These are phyloP conservation scores for Plantago major DNA, from an alignment of 257 asterid species.

Conservation along the genomic window DNA sequence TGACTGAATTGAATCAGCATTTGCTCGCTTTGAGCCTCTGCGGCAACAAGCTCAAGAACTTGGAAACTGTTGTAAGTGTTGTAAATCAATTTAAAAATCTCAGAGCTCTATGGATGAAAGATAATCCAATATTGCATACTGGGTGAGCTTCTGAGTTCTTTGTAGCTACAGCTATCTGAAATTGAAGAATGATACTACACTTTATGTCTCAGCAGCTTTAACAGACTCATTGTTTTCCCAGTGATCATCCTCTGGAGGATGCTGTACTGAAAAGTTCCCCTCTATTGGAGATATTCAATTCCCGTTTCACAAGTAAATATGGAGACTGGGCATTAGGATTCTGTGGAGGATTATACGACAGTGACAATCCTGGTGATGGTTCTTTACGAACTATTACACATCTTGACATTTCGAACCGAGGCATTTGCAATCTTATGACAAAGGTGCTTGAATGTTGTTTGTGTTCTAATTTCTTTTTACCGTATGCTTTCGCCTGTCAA, in stretches of 20 bases:
- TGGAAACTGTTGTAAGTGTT: constrained; percentile 45
- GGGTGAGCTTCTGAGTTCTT: constrained; percentile 41
- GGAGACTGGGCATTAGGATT: constrained; percentile 92
- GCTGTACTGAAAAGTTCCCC: constrained; percentile 50
- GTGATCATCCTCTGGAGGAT: constrained; percentile 47
- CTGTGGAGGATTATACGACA: constrained; percentile 73
- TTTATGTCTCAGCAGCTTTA: constrained; percentile 17
- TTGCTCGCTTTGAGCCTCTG: constrained; percentile 78
- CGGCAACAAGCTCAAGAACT: constrained; percentile 62
- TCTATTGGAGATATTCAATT: constrained; percentile 65
- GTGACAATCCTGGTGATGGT: constrained; percentile 53
- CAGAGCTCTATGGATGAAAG: constrained; percentile 85
- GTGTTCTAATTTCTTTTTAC: constrained; percentile 7
- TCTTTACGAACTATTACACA: constrained; percentile 47
- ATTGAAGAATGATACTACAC: not conserved
- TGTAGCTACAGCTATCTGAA: constrained; percentile 5
- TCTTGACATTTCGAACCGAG: constrained; percentile 82
- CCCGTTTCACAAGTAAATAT: constrained; percentile 60
- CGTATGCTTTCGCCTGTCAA: constrained; percentile 10
- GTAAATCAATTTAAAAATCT: constrained; percentile 61
- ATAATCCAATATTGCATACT: constrained; percentile 51
- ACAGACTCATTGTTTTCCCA: constrained; percentile 24
- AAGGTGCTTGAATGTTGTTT: constrained; percentile 38
- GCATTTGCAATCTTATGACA: constrained; percentile 59
- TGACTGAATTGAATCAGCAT: constrained; percentile 39